Percentiles rank a stretch among this genome's conserved stretches.
Evolutionary conservation across 192 early-diverging fungal genomes (phyloP).

Genomic region (Backusella parvicylindrica): DNA sequence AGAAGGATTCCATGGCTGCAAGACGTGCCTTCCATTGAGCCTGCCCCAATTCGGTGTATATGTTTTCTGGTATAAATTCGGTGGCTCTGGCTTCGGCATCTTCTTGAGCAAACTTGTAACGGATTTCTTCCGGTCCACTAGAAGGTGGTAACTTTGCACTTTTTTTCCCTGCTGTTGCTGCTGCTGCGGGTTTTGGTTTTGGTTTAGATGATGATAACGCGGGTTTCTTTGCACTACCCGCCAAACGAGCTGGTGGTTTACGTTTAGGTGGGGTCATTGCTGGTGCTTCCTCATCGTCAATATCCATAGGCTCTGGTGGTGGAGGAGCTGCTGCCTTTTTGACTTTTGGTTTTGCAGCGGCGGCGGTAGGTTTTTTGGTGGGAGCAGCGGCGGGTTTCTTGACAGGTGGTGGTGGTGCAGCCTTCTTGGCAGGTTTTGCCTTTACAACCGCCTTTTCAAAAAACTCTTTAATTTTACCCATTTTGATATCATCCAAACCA

Average conservation of each 20-base stretch:
- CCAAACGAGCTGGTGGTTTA: conserved; percentile 26
- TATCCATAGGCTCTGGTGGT: conserved; percentile 31
- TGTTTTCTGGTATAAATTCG: conserved; percentile 54
- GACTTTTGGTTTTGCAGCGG: conserved; percentile 15
- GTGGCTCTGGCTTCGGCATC: conserved; percentile 64
- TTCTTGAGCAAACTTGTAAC: conserved; percentile 70
- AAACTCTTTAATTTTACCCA: conserved; percentile 83
- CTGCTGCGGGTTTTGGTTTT: conserved; percentile 23
- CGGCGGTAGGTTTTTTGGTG: neutral
- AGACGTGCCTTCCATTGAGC: conserved; percentile 87
- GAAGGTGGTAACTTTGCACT: conserved; percentile 41
- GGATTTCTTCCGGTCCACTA: conserved; percentile 55
- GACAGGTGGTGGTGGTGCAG: conserved; percentile 34
- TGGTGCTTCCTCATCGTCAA: conserved; percentile 21
- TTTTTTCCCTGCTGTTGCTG: conserved; percentile 32
- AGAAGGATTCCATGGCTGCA: conserved; percentile 75
- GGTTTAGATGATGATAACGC: conserved; percentile 32
- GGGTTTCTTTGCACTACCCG: conserved; percentile 39
- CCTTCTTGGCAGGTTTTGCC: conserved; percentile 55
- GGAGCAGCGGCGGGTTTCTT: conserved; percentile 3
- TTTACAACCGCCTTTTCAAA: conserved; percentile 85
- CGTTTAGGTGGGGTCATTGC: conserved; percentile 31
- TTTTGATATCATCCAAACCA: conserved; percentile 84
- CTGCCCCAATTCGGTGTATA: conserved; percentile 63
- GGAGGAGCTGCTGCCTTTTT: conserved; percentile 16